Conservation (phyloP, 2,329 filamentous ascomycete species). For the Cladophialophora yegresii region DNA sequence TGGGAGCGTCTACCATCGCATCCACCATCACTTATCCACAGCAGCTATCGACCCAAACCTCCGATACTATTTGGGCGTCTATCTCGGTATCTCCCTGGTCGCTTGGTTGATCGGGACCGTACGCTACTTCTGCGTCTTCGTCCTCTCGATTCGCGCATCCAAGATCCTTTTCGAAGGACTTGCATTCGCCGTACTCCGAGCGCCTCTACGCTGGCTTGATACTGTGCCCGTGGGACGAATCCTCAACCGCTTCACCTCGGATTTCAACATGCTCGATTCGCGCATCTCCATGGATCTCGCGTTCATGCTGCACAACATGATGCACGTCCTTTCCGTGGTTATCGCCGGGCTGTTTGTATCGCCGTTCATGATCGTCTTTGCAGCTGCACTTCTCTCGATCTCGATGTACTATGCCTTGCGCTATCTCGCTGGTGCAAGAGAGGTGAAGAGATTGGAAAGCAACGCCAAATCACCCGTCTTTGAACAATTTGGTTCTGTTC, state of each 20-base stretch:
- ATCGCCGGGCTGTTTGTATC: slow-evolving; percentile 69
- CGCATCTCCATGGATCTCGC: slow-evolving; percentile 65
- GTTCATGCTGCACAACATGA: slow-evolving; percentile 60
- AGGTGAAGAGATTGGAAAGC: slow-evolving; percentile 75
- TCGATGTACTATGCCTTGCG: slow-evolving; percentile 60
- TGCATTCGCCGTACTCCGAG: slow-evolving; percentile 66
- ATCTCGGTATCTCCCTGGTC: slow-evolving; percentile 61
- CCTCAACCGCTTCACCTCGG: slow-evolving; percentile 74
- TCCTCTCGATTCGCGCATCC: slow-evolving; percentile 69
- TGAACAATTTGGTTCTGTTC: slow-evolving; percentile 73
- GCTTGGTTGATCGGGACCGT: slow-evolving; percentile 60
- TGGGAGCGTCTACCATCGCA: slow-evolving; percentile 27
- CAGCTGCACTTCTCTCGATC: slow-evolving; percentile 59
- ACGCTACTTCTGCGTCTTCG: slow-evolving; percentile 65
- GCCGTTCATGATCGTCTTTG: slow-evolving; percentile 64
- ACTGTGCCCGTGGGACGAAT: slow-evolving; percentile 76
- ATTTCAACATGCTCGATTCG: slow-evolving; percentile 74
- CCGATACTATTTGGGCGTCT: slow-evolving; percentile 68
- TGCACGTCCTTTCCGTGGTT: slow-evolving; percentile 67
- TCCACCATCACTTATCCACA: slow-evolving; percentile 19
- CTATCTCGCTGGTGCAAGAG: slow-evolving; percentile 71
- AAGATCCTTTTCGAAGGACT: slow-evolving; percentile 67
- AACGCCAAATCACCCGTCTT: slow-evolving; percentile 77
- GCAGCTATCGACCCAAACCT: slow-evolving; percentile 45
- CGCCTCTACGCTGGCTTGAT: slow-evolving; percentile 77